Conservation (phyloP, 2,329 filamentous ascomycete species). For the Cercospora janseana region DNA sequence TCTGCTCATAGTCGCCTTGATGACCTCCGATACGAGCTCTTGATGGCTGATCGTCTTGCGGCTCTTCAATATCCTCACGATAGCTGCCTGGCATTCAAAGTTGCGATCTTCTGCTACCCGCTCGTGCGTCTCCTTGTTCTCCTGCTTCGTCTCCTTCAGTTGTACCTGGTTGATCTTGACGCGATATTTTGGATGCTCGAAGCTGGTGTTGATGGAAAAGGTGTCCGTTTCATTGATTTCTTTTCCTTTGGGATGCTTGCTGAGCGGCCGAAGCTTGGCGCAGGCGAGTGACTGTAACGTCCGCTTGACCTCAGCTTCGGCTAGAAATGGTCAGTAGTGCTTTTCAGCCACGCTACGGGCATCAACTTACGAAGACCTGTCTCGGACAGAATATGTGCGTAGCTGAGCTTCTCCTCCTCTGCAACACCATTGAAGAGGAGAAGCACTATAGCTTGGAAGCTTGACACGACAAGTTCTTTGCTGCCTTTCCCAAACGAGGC, state of each 20-base stretch:
- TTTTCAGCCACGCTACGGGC: too few species aligned
- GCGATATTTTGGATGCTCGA: constrained; percentile 77
- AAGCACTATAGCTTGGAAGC: constrained; percentile 87
- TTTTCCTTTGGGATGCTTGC: constrained; percentile 74
- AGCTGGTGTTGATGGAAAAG: constrained; percentile 76
- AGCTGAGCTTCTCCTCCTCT: constrained; percentile 64
- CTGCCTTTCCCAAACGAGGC: constrained; percentile 74
- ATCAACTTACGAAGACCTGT: constrained; percentile 65
- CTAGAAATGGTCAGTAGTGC: constrained; percentile 43
- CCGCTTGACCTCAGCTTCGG: constrained; percentile 75
- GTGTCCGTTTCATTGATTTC: constrained; percentile 77
- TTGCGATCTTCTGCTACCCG: constrained; percentile 84
- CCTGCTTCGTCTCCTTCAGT: constrained; percentile 89
- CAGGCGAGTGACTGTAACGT: constrained; percentile 95
- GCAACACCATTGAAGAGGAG: constrained; percentile 79
- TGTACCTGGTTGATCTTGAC: constrained; percentile 99
- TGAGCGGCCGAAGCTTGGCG: constrained; percentile 78
- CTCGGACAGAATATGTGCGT: constrained; percentile 69
- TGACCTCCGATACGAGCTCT: constrained; percentile 88
- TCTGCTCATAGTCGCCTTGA: constrained; percentile 80
- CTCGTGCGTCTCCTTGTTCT: constrained; percentile 92
- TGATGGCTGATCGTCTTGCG: constrained; percentile 81
- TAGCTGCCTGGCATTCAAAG: constrained; percentile 94
- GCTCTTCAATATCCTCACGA: constrained; percentile 96
- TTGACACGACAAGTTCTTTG: constrained; percentile 88